Evolutionary conservation across 1,284 basidiomycete genomes (phyloP).

Genomic region (Ustilago nuda): DNA sequence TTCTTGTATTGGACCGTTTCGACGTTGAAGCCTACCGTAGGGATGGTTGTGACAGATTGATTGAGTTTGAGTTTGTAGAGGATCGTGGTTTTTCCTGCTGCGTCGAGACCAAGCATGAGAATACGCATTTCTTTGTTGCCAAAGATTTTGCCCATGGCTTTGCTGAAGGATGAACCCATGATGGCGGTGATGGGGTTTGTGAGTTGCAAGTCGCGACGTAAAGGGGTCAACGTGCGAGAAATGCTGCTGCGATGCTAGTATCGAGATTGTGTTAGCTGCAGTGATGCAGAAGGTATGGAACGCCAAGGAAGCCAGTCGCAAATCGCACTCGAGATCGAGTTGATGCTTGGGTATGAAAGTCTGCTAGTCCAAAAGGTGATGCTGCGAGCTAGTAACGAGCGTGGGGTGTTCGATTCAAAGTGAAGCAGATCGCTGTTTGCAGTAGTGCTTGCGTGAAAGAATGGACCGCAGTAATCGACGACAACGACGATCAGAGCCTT

Average conservation of each 20-base stretch:
- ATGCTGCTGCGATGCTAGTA: background rate
- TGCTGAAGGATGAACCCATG: constrained; percentile 73
- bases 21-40: constrained; percentile 80
- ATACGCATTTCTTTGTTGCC: constrained; percentile 99
- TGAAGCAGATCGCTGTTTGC: background rate
- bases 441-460: background rate
- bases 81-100: constrained; percentile 84
- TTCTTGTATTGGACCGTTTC: constrained; percentile 71
- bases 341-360: constrained; percentile 3
- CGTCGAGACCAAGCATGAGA: constrained; percentile 89
- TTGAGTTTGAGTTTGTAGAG: constrained; percentile 99
- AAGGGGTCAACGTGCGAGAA: background rate
- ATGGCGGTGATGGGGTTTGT: background rate
- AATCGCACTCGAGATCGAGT: background rate
- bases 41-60: constrained; percentile 99
- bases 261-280: background rate
- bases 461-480: background rate
- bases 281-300: background rate
- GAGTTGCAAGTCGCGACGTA: too few relatives aligned
- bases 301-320: background rate
- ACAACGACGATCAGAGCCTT: too few relatives aligned
- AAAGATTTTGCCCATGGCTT: constrained; percentile 85
- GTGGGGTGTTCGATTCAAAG: background rate
- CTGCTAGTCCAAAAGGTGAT: background rate
- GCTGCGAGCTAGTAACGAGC: constrained; percentile 1